Conservation (phyloP, 345 rosid genomes). For the Erucastrum elatum region DNA sequence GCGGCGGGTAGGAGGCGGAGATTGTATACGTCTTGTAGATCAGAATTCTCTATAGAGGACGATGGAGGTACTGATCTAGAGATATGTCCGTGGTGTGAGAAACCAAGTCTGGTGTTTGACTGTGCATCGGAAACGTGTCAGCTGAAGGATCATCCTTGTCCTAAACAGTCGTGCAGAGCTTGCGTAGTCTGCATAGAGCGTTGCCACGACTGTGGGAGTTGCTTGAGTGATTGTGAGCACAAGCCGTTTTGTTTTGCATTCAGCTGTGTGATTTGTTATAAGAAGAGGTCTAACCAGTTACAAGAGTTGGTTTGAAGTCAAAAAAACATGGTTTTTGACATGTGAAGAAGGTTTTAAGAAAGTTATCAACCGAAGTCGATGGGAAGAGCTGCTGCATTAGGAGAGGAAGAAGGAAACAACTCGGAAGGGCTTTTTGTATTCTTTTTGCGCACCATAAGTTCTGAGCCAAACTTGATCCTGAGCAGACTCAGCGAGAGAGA, state of each 20-base stretch:
- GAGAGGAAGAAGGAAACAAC: not conserved
- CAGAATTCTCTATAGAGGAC: constrained; percentile 23
- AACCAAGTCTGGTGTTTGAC: constrained; percentile 37
- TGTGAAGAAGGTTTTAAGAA: not conserved
- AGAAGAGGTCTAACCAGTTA: constrained; percentile 22
- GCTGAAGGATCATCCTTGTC: constrained; percentile 18
- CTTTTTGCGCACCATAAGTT: not conserved
- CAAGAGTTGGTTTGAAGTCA: constrained; percentile 13
- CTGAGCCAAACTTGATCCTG: constrained; percentile 2
- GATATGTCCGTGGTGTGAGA: constrained; percentile 39
- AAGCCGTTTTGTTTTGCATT: constrained; percentile 33
- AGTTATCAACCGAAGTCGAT: not conserved
- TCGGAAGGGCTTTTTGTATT: not conserved
- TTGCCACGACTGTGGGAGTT: constrained; percentile 39
- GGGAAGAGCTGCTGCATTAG: not conserved
- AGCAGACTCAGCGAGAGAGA: not conserved
- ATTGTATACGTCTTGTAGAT: constrained; percentile 7
- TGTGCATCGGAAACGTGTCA: constrained; percentile 34
- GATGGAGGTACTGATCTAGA: constrained; percentile 32
- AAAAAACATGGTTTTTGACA: too few species aligned
- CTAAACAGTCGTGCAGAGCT: constrained; percentile 35
- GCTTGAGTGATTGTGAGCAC: constrained; percentile 30
- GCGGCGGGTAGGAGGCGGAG: constrained; percentile 16
- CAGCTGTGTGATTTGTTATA: constrained; percentile 25
- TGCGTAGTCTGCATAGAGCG: constrained; percentile 40